phyloP scores from a whole-genome alignment of 1,284 basidiomycete species.

The Papiliotrema flavescens region DNA sequence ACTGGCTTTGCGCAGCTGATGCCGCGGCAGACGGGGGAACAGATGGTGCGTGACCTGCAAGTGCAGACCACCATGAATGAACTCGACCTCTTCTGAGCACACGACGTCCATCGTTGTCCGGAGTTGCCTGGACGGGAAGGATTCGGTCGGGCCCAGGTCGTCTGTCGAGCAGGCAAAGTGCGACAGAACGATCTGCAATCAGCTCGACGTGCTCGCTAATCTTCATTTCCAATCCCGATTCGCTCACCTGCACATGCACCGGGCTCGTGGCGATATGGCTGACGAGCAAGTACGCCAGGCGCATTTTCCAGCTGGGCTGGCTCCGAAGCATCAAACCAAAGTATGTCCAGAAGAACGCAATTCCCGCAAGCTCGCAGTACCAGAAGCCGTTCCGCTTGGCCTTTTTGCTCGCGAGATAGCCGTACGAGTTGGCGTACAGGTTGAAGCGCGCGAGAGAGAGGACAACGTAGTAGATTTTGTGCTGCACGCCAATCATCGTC shows the following conservation, averaged over 20 bases:
- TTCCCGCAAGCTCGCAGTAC: slow-evolving; percentile 51
- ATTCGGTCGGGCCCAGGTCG: slow-evolving; percentile 85
- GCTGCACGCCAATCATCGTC: slow-evolving; percentile 72
- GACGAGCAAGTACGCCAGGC: slow-evolving; percentile 53
- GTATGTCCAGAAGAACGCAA: slow-evolving; percentile 56
- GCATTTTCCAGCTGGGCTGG: slow-evolving; percentile 48
- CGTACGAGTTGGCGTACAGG: slow-evolving; percentile 85
- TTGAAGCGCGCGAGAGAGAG: slow-evolving; percentile 93
- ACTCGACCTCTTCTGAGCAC: slow-evolving; percentile 76
- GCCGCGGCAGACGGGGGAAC: slow-evolving; percentile 90
- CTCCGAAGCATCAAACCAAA: slow-evolving; percentile 50
- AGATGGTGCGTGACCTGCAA: slow-evolving; percentile 97
- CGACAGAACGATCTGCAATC: slow-evolving; percentile 85
- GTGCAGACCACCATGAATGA: slow-evolving; percentile 87
- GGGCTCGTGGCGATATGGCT: slow-evolving; percentile 56
- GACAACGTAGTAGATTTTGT: slow-evolving; percentile 88
- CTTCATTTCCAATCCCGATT: too few relatives aligned
- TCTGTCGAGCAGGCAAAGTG: slow-evolving; percentile 95
- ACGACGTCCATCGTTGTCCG: slow-evolving; percentile 95
- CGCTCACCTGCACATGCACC: slow-evolving; percentile 54
- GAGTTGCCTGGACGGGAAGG: slow-evolving; percentile 87
- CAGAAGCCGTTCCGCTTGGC: slow-evolving; percentile 47
- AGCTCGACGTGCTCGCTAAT: not conserved
- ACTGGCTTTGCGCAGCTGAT: slow-evolving; percentile 81
- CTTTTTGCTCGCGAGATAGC: slow-evolving; percentile 58